Conservation (phyloP, 163 green algal species). For the Coccomyxa subellipsoidea region DNA sequence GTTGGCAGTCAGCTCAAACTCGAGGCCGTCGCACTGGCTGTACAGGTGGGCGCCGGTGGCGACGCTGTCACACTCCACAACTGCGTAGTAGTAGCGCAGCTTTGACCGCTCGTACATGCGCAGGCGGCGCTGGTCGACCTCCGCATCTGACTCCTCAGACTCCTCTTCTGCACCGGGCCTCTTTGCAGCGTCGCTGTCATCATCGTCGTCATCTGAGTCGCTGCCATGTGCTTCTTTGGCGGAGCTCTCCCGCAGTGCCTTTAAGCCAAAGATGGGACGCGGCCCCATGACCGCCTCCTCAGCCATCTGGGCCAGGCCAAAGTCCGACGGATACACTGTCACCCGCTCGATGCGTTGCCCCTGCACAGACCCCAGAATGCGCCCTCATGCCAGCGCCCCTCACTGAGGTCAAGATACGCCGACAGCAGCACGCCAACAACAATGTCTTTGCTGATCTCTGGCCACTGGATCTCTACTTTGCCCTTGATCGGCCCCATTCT, state of each 20-base stretch:
- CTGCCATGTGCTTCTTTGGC: neutral
- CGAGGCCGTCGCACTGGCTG: conserved; percentile 77
- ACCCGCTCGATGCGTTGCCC: conserved; percentile 54
- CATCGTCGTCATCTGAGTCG: neutral
- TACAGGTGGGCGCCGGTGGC: conserved; percentile 68
- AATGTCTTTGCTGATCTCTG: too few relatives aligned
- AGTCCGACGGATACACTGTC: conserved; percentile 91
- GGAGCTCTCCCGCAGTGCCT: neutral
- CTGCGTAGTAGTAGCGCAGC: conserved; percentile 86
- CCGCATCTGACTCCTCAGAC: conserved; percentile 16
- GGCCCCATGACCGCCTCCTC: conserved; percentile 79
- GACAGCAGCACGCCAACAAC: too few relatives aligned
- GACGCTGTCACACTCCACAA: conserved; percentile 74
- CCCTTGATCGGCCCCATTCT: too few relatives aligned
- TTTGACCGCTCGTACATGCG: conserved; percentile 75
- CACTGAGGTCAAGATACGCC: too few relatives aligned
- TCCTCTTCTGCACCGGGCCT: neutral
- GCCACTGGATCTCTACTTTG: too few relatives aligned
- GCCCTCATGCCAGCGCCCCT: neutral
- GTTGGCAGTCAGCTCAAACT: conserved; percentile 73
- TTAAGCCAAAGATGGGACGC: conserved; percentile 9
- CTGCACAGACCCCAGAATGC: neutral
- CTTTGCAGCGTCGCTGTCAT: neutral
- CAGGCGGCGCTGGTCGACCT: conserved; percentile 61
- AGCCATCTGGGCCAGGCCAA: conserved; percentile 85